phyloP scores from a whole-genome alignment of 23 red algal species.

The Chondrus crispus region DNA sequence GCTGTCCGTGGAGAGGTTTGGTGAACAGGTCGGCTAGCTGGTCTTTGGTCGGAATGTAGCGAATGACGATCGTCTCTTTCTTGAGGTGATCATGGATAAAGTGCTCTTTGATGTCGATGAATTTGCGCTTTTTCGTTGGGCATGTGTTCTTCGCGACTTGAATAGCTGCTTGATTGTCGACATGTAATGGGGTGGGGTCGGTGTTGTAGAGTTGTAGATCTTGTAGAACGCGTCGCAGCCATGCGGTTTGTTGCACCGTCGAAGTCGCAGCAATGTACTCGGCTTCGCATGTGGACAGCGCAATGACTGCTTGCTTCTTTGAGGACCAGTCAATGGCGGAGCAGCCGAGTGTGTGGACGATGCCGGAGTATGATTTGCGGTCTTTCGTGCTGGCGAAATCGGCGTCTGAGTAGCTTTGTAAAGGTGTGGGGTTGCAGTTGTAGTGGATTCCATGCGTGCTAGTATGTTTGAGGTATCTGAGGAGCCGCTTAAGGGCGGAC shows the following conservation, averaged over 20 bases:
- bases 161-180: not conserved
- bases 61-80: not conserved
- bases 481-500: not conserved
- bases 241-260: not conserved
- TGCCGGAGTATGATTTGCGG: not conserved
- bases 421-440: not conserved
- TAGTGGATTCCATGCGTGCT: not conserved
- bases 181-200: not conserved
- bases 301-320: not conserved
- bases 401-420: not conserved
- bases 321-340: not conserved
- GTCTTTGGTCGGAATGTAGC: not conserved
- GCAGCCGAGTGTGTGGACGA: not conserved
- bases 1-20: slow-evolving; percentile 1
- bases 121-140: not conserved
- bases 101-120: not conserved
- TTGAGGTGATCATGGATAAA: not conserved
- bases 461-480: not conserved
- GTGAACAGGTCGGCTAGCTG: not conserved
- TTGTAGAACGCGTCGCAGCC: not conserved
- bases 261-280: not conserved
- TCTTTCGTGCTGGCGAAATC: not conserved
- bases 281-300: not conserved
- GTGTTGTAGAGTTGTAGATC: not conserved
- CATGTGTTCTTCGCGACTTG: not conserved